These are phyloP conservation scores for Peronospora destructor DNA, from an alignment of 352 stramenopile genomes.

Conservation along the genomic window DNA sequence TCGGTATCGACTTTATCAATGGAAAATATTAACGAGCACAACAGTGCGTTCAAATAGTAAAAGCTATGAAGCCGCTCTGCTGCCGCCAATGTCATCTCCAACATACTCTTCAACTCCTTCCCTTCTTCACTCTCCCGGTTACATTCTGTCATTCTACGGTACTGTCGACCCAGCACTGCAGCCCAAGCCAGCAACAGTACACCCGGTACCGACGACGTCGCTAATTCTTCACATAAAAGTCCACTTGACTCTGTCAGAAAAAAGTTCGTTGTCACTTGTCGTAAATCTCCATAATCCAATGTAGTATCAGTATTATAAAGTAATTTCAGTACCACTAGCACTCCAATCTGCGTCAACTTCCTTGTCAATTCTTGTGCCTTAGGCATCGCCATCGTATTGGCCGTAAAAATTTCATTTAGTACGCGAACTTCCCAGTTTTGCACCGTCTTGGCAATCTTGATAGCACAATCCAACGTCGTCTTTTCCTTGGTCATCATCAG, in stretches of 20 bases:
- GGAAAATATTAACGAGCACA: slow-evolving; percentile 38
- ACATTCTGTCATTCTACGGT: slow-evolving; percentile 13
- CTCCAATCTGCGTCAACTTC: slow-evolving; percentile 29
- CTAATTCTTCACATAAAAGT: slow-evolving; percentile 1
- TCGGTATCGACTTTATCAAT: slow-evolving; percentile 22
- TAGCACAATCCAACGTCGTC: slow-evolving; percentile 22
- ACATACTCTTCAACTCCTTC: slow-evolving; percentile 27
- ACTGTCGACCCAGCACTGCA: slow-evolving; percentile 42
- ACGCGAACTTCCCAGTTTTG: slow-evolving; percentile 30
- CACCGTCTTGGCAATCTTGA: slow-evolving; percentile 35
- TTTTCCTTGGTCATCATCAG: slow-evolving; percentile 34
- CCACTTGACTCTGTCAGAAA: slow-evolving; percentile 24
- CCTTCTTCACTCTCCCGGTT: slow-evolving; percentile 11
- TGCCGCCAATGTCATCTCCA: slow-evolving; percentile 38
- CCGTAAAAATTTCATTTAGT: slow-evolving; percentile 29
- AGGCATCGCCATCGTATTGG: slow-evolving; percentile 18
- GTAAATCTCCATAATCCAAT: slow-evolving; percentile 17
- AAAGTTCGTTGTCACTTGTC: slow-evolving; percentile 23
- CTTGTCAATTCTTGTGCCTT: slow-evolving; percentile 15
- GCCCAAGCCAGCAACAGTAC: slow-evolving; percentile 53
- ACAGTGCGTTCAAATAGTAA: slow-evolving; percentile 43
- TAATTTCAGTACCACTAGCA: slow-evolving; percentile 31
- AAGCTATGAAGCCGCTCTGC: slow-evolving; percentile 45
- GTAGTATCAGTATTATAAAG: slow-evolving; percentile 20
- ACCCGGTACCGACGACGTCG: slow-evolving; percentile 28